Evolutionary conservation across 805 yeast genomes (phyloP).

Genomic region (Teunomyces funiuensis): DNA sequence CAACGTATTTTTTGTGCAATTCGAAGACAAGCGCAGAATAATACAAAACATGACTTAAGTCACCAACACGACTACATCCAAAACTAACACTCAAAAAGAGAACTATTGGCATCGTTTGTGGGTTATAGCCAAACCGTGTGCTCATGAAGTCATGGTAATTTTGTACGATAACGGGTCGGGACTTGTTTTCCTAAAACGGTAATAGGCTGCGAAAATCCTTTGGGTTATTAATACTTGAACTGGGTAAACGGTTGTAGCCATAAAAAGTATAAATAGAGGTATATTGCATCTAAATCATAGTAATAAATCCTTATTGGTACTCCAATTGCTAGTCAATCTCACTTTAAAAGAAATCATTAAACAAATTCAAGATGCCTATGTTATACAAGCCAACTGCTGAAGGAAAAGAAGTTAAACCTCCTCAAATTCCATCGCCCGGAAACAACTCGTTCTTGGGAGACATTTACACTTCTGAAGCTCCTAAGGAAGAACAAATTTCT

Average conservation of each 20-base stretch:
- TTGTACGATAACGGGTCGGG: slow-evolving; percentile 7
- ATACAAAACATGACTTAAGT: too few relatives aligned
- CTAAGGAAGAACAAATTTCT: slow-evolving; percentile 57
- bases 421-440: slow-evolving; percentile 62
- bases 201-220: slow-evolving; percentile 2
- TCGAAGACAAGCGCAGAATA: too few relatives aligned
- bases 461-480: slow-evolving; percentile 59
- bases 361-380: slow-evolving; percentile 48
- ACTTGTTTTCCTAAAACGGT: slow-evolving; percentile 9
- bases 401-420: slow-evolving; percentile 54
- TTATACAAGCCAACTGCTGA: slow-evolving; percentile 51
- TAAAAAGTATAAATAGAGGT: neutral
- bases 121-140: too few relatives aligned
- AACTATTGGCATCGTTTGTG: too few relatives aligned
- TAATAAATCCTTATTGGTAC: neutral
- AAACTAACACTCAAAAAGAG: too few relatives aligned
- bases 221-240: slow-evolving; percentile 1
- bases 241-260: neutral
- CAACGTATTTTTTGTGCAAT: too few relatives aligned
- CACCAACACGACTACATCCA: too few relatives aligned
- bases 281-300: neutral
- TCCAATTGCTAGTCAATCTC: too few relatives aligned
- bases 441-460: slow-evolving; percentile 72
- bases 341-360: neutral
- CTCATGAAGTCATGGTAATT: too few relatives aligned